Evolutionary conservation across 1,284 basidiomycete species (phyloP).

Genomic region (Tilletiopsis washingtonensis): DNA sequence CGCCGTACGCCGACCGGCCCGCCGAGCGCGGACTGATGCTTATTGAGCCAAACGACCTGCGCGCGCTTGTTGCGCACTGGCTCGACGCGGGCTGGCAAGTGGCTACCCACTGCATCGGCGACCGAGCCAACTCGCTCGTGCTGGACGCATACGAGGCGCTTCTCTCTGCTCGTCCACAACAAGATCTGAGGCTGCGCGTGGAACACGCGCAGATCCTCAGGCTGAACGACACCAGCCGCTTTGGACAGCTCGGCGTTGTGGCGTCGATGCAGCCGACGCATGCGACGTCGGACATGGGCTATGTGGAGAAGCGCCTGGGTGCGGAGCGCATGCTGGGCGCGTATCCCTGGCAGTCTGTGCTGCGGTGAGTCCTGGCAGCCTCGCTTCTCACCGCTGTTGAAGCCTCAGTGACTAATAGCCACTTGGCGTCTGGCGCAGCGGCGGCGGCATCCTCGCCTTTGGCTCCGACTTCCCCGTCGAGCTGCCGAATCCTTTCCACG

Average conservation of each 20-base stretch:
- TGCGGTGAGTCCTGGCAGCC: slow-evolving; percentile 53
- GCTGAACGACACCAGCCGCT: slow-evolving; percentile 60
- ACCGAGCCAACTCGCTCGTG: slow-evolving; percentile 71
- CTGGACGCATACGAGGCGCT: slow-evolving; percentile 50
- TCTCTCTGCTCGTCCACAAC: slow-evolving; percentile 1
- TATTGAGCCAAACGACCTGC: slow-evolving; percentile 16
- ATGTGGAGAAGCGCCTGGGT: slow-evolving; percentile 48
- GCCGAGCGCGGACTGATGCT: slow-evolving; percentile 22
- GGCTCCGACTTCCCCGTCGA: slow-evolving; percentile 83
- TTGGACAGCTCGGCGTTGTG: slow-evolving; percentile 70
- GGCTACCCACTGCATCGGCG: slow-evolving; percentile 71
- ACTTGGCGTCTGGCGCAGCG: not conserved
- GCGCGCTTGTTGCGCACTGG: slow-evolving; percentile 20
- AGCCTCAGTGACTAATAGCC: no score
- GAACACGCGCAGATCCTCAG: slow-evolving; percentile 77
- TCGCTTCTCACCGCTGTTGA: slow-evolving; percentile 6
- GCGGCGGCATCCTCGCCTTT: slow-evolving; percentile 58
- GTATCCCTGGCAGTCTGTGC: slow-evolving; percentile 74
- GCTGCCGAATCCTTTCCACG: slow-evolving; percentile 45
- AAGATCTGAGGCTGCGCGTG: slow-evolving; percentile 61
- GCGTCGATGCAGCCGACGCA: slow-evolving; percentile 89
- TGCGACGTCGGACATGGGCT: slow-evolving; percentile 78
- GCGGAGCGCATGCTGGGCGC: slow-evolving; percentile 61
- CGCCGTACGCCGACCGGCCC: slow-evolving; percentile 65
- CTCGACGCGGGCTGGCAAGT: slow-evolving; percentile 33